Percentiles rank a stretch among this genome's conserved stretches.
phyloP scores from a whole-genome alignment of 2,329 filamentous ascomycete genomes.

The Stagonosporopsis cucurbitacearum region DNA sequence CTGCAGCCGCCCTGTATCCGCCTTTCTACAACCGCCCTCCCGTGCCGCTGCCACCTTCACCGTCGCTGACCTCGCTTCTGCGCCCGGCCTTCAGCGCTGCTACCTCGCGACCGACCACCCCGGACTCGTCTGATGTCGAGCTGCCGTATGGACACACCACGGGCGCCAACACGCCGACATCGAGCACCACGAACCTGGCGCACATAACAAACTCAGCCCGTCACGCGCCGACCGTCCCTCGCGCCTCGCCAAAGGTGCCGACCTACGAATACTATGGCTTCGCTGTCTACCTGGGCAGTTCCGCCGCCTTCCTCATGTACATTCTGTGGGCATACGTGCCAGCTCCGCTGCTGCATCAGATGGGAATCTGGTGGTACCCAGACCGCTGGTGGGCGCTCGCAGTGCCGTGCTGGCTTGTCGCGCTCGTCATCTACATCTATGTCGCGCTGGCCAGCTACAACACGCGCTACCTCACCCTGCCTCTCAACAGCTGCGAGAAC shows the following conservation, averaged over 20 bases:
- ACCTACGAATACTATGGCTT: conserved; percentile 99
- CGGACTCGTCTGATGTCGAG: conserved; percentile 89
- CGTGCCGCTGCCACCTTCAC: conserved; percentile 89
- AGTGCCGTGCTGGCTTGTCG: conserved; percentile 87
- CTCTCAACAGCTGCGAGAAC: conserved; percentile 80
- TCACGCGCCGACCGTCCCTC: conserved; percentile 71
- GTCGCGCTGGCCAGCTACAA: conserved; percentile 92
- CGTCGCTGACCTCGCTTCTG: conserved; percentile 88
- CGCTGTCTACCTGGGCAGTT: conserved; percentile 90
- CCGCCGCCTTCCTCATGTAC: conserved; percentile 76
- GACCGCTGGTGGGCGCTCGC: conserved; percentile 98
- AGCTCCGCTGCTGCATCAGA: conserved; percentile 85
- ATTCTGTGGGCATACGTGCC: conserved; percentile 89
- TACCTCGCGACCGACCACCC: conserved; percentile 84
- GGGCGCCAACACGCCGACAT: conserved; percentile 38
- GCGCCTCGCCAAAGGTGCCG: conserved; percentile 90
- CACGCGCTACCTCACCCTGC: conserved; percentile 83
- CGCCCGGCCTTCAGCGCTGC: conserved; percentile 67
- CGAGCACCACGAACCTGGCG: conserved; percentile 65
- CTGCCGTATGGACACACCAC: conserved; percentile 22
- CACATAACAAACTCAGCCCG: conserved; percentile 65
- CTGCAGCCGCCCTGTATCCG: conserved; percentile 62
- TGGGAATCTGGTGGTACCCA: conserved; percentile 96
- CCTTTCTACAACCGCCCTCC: conserved; percentile 98
- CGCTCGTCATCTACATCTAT: conserved; percentile 89